Evolutionary conservation across 768 basidiomycete genomes (phyloP), one percentile per base, ranked within the genome.

Genomic region (Agaricus sinodeliciosus): DNA sequence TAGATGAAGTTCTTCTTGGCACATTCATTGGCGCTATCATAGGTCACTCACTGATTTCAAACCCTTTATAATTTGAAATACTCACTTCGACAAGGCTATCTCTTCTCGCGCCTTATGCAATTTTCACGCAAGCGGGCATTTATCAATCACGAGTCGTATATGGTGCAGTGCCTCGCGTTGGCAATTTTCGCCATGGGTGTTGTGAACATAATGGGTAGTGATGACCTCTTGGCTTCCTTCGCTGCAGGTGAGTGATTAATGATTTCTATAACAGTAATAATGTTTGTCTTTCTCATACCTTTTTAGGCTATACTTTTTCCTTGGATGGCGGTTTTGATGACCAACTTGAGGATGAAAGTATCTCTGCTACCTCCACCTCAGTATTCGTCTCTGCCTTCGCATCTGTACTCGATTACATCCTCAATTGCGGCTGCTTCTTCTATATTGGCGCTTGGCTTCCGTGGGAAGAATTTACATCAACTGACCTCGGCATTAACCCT

Each of bases 351-450:
- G 83, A 87, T 57, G 90, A 93, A 53, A 31, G 31, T 11, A 31
- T 31, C 31, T 11, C 8, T 11, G 11, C 7, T 11, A 31, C 11
- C 31, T 11, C 1, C 31, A 31, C 7, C 31, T 31, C 31, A 31
- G 74, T 82, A 9, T 97, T 99, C 64, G 86, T 91, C 1, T 85
- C 91, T 22, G 89, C 96, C 39, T 84, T 98, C 57, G 90, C 97
- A 65, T 79, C 95, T 56, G 74, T 96, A 19, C 73, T 90, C 48
- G 90, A 90, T 58, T 87, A 96, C 56, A 74, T 96, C 22, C 73
- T 90, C 49, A 90, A 90, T 59, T 87, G 86, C 56, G 83, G 71
- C 2, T 87, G 86, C 66, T 91, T 91, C 66, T 74, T 91, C 25
- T 90, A 90, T 63, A 87, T 80, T 40, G 96, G 95, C 25, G 94